Conservation (phyloP, 179 eudicot genomes). For the Nepenthes alata region DNA sequence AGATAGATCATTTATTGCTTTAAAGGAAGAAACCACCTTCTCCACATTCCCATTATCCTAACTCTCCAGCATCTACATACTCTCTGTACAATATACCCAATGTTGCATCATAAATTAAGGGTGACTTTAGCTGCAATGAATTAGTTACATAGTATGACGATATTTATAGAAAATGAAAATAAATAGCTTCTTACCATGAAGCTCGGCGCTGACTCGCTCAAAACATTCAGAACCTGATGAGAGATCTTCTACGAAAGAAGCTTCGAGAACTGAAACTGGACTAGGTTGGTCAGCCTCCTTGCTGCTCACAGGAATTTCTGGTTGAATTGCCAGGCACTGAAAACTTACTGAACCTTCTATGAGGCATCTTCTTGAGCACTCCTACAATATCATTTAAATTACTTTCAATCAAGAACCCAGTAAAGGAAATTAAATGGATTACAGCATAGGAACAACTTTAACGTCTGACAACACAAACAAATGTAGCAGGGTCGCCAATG, state of each 20-base stretch:
- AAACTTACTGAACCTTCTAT: conserved; percentile 22
- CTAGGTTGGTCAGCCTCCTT: conserved; percentile 80
- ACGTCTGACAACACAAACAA: not conserved
- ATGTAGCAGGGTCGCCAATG: too few species aligned
- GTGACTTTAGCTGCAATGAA: not conserved
- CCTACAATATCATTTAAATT: conserved; percentile 18
- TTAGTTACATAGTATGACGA: not conserved
- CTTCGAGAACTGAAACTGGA: conserved; percentile 75
- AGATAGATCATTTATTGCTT: too few species aligned
- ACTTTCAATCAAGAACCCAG: not conserved
- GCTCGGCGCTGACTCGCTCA: conserved; percentile 75
- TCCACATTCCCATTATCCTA: too few species aligned
- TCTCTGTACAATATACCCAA: too few species aligned
- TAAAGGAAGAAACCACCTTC: too few species aligned
- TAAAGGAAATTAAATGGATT: not conserved
- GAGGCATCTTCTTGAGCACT: conserved; percentile 14
- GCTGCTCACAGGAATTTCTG: conserved; percentile 44
- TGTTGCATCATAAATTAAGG: too few species aligned
- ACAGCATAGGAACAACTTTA: not conserved
- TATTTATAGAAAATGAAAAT: not conserved
- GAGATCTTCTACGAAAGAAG: conserved; percentile 49
- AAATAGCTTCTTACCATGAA: conserved; percentile 45
- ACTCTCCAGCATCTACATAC: too few species aligned
- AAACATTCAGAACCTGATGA: conserved; percentile 82
- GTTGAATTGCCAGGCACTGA: conserved; percentile 32